Evolutionary conservation across 345 rosid genomes (phyloP).

Genomic region (Citrus australasica): DNA sequence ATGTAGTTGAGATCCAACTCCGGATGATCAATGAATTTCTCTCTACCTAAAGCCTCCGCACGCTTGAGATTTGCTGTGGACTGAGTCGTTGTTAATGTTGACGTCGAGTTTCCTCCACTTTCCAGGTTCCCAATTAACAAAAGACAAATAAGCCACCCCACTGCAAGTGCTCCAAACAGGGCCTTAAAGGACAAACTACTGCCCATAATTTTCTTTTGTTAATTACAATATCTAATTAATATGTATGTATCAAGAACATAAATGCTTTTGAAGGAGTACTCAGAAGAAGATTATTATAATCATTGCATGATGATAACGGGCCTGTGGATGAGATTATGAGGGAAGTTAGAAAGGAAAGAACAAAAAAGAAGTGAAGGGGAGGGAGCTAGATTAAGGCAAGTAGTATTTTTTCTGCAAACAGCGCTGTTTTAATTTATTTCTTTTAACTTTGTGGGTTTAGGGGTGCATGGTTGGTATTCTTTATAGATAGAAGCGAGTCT

Average conservation of each 20-base stretch:
- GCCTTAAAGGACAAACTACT: constrained; percentile 14
- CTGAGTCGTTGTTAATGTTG: neutral
- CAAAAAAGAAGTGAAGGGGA: constrained; percentile 4
- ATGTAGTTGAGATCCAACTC: constrained; percentile 48
- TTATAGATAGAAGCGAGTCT: constrained; percentile 47
- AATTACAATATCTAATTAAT: neutral
- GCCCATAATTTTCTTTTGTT: constrained; percentile 12
- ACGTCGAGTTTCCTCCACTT: constrained; percentile 18
- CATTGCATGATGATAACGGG: neutral
- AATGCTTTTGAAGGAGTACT: neutral
- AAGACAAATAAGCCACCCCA: constrained; percentile 31
- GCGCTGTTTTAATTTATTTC: neutral
- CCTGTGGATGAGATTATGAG: neutral
- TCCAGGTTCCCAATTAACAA: constrained; percentile 16
- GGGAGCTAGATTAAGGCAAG: constrained; percentile 20
- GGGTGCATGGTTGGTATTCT: constrained; percentile 25
- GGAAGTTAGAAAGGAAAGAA: constrained; percentile 1
- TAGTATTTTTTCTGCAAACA: neutral
- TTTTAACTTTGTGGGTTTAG: constrained; percentile 8
- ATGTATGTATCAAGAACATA: neutral
- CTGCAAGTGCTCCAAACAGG: constrained; percentile 22
- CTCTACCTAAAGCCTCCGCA: constrained; percentile 17
- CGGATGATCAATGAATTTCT: constrained; percentile 24
- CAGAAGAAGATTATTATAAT: constrained; percentile 7
- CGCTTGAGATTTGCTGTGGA: constrained; percentile 5